A percentile compares a stretch with the other conserved stretches of the same genome.
These are phyloP conservation scores for Choiromyces venosus DNA, from an alignment of 495 filamentous ascomycete species.

Conservation along the genomic window DNA sequence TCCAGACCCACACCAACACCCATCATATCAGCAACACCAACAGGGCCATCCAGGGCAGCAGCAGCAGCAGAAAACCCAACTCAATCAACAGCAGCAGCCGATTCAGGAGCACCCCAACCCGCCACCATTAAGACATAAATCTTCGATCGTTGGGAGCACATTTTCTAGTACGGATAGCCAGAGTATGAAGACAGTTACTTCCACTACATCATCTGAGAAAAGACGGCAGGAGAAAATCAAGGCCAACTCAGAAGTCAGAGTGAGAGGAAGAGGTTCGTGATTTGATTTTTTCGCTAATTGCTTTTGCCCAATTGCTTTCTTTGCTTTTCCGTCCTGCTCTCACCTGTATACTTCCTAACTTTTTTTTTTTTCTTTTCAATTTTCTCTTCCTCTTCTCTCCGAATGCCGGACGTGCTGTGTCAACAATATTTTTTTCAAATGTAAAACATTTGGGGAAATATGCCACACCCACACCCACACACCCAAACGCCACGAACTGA, in stretches of 20 bases:
- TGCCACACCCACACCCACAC: constrained; percentile 22
- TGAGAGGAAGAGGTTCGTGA: constrained; percentile 47
- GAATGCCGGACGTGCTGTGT: background rate
- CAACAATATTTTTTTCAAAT: constrained; percentile 1
- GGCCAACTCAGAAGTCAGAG: constrained; percentile 43
- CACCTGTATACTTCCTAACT: constrained; percentile 7
- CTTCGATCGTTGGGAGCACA: constrained; percentile 34
- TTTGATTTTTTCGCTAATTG: constrained; percentile 14
- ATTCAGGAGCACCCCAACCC: constrained; percentile 20
- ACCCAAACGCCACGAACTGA: constrained; percentile 11
- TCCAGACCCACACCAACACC: constrained; percentile 17
- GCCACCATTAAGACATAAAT: constrained; percentile 23
- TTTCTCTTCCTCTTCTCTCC: constrained; percentile 3
- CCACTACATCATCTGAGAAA: constrained; percentile 44
- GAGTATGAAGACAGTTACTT: constrained; percentile 47
- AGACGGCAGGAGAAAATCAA: constrained; percentile 40
- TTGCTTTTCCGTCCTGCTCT: constrained; percentile 9
- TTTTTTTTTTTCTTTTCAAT: constrained; percentile 1
- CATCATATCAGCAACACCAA: constrained; percentile 20
- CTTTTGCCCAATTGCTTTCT: constrained; percentile 11
- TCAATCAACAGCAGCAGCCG: background rate
- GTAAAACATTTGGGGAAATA: background rate
- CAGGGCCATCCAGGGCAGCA: constrained; percentile 10
- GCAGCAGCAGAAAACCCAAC: constrained; percentile 2
- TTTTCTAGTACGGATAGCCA: constrained; percentile 44